phyloP scores from a whole-genome alignment of 2,329 filamentous ascomycete genomes.

The Colletotrichum agaves region DNA sequence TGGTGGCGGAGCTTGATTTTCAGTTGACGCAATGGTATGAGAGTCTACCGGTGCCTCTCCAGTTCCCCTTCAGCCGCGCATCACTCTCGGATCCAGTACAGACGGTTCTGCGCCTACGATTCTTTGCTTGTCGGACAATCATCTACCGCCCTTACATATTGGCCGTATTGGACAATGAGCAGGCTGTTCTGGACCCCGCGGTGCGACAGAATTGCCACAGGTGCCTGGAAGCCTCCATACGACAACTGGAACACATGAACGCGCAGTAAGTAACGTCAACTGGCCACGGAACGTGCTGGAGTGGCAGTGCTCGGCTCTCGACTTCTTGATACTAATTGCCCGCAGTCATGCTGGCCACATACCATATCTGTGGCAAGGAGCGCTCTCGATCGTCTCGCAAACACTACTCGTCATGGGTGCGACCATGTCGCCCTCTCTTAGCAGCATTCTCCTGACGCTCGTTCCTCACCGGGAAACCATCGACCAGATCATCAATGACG shows the following conservation, averaged over 20 bases:
- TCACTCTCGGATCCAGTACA: conserved; percentile 79
- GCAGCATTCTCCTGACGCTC: conserved; percentile 69
- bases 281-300: conserved; percentile 33
- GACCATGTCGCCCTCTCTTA: conserved; percentile 80
- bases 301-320: background rate
- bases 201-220: conserved; percentile 84
- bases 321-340: conserved; percentile 43
- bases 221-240: conserved; percentile 82
- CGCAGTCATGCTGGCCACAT: conserved; percentile 81
- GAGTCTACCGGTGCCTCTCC: conserved; percentile 76
- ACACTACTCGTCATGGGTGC: conserved; percentile 86
- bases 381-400: conserved; percentile 84
- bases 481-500: conserved; percentile 81
- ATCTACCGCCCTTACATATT: conserved; percentile 88
- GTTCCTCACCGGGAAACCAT: conserved; percentile 69
- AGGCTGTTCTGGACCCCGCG: conserved; percentile 74
- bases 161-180: conserved; percentile 82
- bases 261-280: conserved; percentile 70
- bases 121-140: conserved; percentile 87
- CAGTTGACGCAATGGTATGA: conserved; percentile 89
- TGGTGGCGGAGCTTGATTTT: conserved; percentile 83
- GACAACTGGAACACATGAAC: conserved; percentile 81
- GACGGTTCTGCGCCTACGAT: conserved; percentile 80
- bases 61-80: conserved; percentile 78
- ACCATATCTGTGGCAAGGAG: conserved; percentile 87